A percentile compares a stretch with the other conserved stretches of the same genome.
phyloP scores from a whole-genome alignment of 2,329 filamentous ascomycete species.

The Calonectria henricotiae region DNA sequence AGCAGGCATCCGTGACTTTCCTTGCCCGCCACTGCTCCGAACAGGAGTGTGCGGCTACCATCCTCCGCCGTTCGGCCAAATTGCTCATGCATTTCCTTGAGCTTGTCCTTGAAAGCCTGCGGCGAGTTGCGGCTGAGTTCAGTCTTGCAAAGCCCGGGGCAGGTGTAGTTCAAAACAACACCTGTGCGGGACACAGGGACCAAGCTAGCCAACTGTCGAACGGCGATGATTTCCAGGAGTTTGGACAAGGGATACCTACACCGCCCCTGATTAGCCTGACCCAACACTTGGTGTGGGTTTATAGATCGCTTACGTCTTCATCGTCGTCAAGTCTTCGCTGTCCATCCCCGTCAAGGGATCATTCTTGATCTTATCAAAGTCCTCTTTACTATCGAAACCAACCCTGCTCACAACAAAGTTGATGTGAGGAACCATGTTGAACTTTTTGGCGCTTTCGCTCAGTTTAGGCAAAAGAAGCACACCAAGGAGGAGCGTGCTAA shows the following conservation, averaged over 20 bases:
- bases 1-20: conserved; percentile 53
- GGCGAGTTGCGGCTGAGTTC: conserved; percentile 40
- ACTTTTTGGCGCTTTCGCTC: conserved; percentile 55
- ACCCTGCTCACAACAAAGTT: conserved; percentile 53
- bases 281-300: background rate
- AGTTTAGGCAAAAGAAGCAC: conserved; percentile 63
- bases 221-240: conserved; percentile 50
- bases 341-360: conserved; percentile 31
- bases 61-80: conserved; percentile 49
- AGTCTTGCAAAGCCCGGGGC: conserved; percentile 55
- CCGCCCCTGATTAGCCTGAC: background rate
- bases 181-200: conserved; percentile 50
- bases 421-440: conserved; percentile 57
- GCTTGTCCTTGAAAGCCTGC: background rate
- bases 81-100: conserved; percentile 20
- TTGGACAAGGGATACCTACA: conserved; percentile 52
- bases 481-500: conserved; percentile 64
- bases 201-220: conserved; percentile 51
- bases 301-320: conserved; percentile 6
- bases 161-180: conserved; percentile 54
- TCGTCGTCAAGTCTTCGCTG: background rate
- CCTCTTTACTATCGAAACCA: conserved; percentile 29
- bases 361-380: conserved; percentile 30
- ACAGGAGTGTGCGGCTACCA: conserved; percentile 53
- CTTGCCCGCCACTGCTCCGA: conserved; percentile 46